Percentiles rank a stretch among this genome's conserved stretches.
Evolutionary conservation across 169 alveolate species (phyloP).

Genomic region (Plasmodium reichenowi): DNA sequence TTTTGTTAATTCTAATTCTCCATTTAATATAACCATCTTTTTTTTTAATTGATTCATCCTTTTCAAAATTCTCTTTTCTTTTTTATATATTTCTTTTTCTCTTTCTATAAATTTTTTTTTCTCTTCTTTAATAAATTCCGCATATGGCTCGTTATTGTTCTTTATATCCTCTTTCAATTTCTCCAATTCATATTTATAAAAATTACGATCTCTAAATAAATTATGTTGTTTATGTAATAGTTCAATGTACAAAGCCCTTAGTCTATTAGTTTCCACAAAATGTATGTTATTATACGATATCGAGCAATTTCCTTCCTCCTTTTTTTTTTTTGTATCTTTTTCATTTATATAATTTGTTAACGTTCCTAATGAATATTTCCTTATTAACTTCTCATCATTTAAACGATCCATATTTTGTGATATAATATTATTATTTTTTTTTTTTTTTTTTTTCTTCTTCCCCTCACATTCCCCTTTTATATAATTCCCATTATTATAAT

Average conservation of each 20-base stretch:
- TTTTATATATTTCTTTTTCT: conserved; percentile 59
- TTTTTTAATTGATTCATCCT: conserved; percentile 30
- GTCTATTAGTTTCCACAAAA: conserved; percentile 45
- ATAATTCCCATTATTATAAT: neutral
- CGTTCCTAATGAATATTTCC: conserved; percentile 19
- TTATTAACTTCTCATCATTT: conserved; percentile 19
- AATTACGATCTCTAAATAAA: conserved; percentile 36
- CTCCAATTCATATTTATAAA: conserved; percentile 55
- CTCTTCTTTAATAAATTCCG: conserved; percentile 43
- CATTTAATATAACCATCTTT: conserved; percentile 10
- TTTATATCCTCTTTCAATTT: conserved; percentile 44
- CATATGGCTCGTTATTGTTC: conserved; percentile 19
- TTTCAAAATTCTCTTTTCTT: conserved; percentile 38
- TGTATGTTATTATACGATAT: conserved; percentile 25
- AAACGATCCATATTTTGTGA: conserved; percentile 11
- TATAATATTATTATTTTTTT: neutral
- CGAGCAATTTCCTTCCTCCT: neutral
- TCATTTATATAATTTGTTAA: conserved; percentile 17
- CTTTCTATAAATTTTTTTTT: conserved; percentile 27
- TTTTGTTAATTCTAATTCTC: conserved; percentile 33
- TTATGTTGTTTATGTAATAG: conserved; percentile 37
- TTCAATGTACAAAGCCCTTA: conserved; percentile 50
- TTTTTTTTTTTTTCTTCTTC: neutral
- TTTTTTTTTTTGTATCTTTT: neutral
- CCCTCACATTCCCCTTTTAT: neutral